Evolutionary conservation across 2,329 filamentous ascomycete genomes (phyloP), one percentile per base, ranked within the genome.

Genomic region (Stagonosporopsis cucurbitacearum): DNA sequence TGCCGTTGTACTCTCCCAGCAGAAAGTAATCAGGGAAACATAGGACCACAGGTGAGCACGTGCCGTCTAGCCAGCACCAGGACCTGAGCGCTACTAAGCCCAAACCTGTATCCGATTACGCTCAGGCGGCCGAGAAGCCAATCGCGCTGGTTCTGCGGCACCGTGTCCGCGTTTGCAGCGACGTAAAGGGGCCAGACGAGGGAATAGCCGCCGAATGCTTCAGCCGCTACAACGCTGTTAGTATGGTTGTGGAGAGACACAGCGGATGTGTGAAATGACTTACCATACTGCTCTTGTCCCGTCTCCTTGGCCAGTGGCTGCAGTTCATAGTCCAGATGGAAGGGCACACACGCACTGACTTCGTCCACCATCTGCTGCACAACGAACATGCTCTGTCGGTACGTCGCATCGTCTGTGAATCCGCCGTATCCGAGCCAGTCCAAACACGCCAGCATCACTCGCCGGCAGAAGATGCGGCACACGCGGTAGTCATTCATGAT

Each of bases 401-500:
- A 67, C 5, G 57, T 57, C 4, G 50, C 46, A 2, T 62, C 45
- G 8, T 58, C 58, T 12, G 63, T 59, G 3, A 40, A 54, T 4
- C 55, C 56, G 2, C 59, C 59, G 5, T 57, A 58, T 0, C 50
- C 48, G 7, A 75, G 50, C 69, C 72, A 73, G 1, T 64, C 64
- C 2, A 70, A 54, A 54, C 75, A 77, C 3, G 67, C 69, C 48
- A 77, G 65, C 39, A 78, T 74, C 37, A 77, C 73, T 11, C 71
- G 59, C 32, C 75, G 67, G 47, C 74, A 77, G 61, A 77, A 77
- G 41, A 78, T 75, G 2, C 76, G 69, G 36, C 71, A 75, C 8
- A 77, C 69, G 8, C 76, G 69, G 57, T 78, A 77, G 49, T 78
- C 75, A 46, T 78, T 78, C 48, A 75, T 66, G 54, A 77, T 73